phyloP scores from a whole-genome alignment of 768 basidiomycete genomes.

The Mycena vitilis region DNA sequence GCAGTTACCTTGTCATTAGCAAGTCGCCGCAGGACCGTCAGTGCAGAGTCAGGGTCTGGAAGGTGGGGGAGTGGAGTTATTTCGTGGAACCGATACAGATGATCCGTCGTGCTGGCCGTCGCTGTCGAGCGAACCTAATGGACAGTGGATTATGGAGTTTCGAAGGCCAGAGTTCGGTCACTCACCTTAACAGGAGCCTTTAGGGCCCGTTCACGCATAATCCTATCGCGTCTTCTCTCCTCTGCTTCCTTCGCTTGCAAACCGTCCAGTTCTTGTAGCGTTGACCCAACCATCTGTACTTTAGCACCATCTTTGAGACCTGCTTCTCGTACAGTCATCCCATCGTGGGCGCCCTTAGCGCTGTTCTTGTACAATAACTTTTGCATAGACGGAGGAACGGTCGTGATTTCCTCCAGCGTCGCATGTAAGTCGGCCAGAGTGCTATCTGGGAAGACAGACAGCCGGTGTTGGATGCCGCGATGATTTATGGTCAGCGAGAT shows the following conservation, averaged over 20 bases:
- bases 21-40: slow-evolving; percentile 64
- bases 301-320: slow-evolving; percentile 77
- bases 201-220: slow-evolving; percentile 68
- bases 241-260: slow-evolving; percentile 69
- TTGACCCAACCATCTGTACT: slow-evolving; percentile 79
- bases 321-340: slow-evolving; percentile 48
- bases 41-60: slow-evolving; percentile 70
- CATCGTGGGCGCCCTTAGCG: slow-evolving; percentile 44
- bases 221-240: slow-evolving; percentile 64
- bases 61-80: slow-evolving; percentile 72
- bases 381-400: slow-evolving; percentile 73
- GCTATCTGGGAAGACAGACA: slow-evolving; percentile 62
- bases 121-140: slow-evolving; percentile 69
- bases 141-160: neutral
- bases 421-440: slow-evolving; percentile 64
- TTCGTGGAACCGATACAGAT: slow-evolving; percentile 72
- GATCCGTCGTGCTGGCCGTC: slow-evolving; percentile 48
- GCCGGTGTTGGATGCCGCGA: slow-evolving; percentile 59
- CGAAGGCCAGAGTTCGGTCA: neutral
- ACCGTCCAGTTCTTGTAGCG: slow-evolving; percentile 64
- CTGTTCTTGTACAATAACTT: slow-evolving; percentile 81
- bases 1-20: slow-evolving; percentile 64
- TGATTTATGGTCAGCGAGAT: slow-evolving; percentile 51
- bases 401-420: slow-evolving; percentile 70
- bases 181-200: slow-evolving; percentile 69